A percentile compares a stretch with the other conserved stretches of the same genome.
These are phyloP conservation scores for Exophiala bonariae DNA, from an alignment of 2,329 filamentous ascomycete genomes.

Conservation along the genomic window DNA sequence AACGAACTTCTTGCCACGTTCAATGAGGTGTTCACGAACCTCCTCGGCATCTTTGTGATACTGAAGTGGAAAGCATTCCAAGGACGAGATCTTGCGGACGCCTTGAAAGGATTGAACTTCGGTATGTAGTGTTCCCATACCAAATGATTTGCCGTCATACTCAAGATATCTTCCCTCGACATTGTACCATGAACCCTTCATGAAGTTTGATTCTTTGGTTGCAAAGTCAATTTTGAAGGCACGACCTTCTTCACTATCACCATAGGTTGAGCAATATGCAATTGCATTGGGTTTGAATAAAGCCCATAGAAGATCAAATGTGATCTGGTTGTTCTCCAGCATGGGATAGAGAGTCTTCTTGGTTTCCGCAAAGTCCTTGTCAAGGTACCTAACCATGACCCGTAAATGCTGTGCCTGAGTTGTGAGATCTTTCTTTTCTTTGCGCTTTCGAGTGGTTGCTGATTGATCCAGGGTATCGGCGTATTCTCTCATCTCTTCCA, in stretches of 20 bases:
- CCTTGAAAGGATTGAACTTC: slow-evolving; percentile 77
- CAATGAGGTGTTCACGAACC: slow-evolving; percentile 67
- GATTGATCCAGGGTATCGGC: slow-evolving; percentile 66
- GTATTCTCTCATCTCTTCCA: slow-evolving; percentile 70
- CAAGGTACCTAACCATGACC: slow-evolving; percentile 72
- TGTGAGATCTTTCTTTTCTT: slow-evolving; percentile 36
- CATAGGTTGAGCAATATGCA: slow-evolving; percentile 75
- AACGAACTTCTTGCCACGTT: slow-evolving; percentile 83
- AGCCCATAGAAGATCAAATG: slow-evolving; percentile 85
- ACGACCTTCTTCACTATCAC: slow-evolving; percentile 71
- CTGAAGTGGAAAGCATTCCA: slow-evolving; percentile 73
- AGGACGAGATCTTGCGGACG: slow-evolving; percentile 75
- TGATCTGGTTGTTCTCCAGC: slow-evolving; percentile 61
- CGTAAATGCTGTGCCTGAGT: slow-evolving; percentile 57
- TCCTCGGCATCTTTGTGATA: slow-evolving; percentile 73
- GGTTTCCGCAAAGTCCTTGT: slow-evolving; percentile 74
- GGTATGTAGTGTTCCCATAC: slow-evolving; percentile 68
- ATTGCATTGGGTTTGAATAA: slow-evolving; percentile 85
- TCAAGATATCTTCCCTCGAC: slow-evolving; percentile 77
- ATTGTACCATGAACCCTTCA: slow-evolving; percentile 73
- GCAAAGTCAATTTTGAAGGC: slow-evolving; percentile 80
- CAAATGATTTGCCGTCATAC: slow-evolving; percentile 84
- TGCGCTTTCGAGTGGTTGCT: slow-evolving; percentile 51
- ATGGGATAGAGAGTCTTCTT: slow-evolving; percentile 81
- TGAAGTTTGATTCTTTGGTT: slow-evolving; percentile 67